phyloP scores from a whole-genome alignment of 148 eudicot species.

The Spergularia bocconei region DNA sequence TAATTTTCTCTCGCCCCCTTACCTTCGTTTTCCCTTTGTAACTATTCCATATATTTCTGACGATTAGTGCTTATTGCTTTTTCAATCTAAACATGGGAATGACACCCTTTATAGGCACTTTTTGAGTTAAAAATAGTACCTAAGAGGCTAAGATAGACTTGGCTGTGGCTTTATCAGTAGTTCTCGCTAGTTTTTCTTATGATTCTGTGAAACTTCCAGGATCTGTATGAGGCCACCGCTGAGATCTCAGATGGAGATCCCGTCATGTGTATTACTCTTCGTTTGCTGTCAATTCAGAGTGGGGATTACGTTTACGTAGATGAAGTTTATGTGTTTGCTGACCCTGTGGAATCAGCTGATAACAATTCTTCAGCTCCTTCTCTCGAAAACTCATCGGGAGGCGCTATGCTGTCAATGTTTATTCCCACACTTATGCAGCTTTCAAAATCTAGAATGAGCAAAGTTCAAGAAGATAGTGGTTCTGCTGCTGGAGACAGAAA shows the following conservation, averaged over 20 bases:
- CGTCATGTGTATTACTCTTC: constrained; percentile 63
- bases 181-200: constrained; percentile 13
- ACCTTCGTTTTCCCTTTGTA: neutral
- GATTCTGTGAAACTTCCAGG: constrained; percentile 42
- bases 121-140: neutral
- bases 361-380: constrained; percentile 33
- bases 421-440: constrained; percentile 81
- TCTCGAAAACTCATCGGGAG: constrained; percentile 42
- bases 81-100: neutral
- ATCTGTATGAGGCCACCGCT: constrained; percentile 87
- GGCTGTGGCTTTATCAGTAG: neutral
- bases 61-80: neutral
- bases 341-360: constrained; percentile 52
- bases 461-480: constrained; percentile 30
- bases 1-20: neutral
- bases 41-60: neutral
- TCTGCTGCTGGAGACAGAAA: constrained; percentile 26
- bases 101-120: neutral
- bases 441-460: constrained; percentile 49
- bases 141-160: neutral
- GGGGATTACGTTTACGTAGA: constrained; percentile 57
- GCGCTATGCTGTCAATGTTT: constrained; percentile 81
- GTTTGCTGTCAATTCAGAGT: constrained; percentile 76
- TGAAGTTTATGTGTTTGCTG: constrained; percentile 84
- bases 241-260: constrained; percentile 88